Conservation (phyloP, 331 rosid genomes). For the Dryas integrifolia region DNA sequence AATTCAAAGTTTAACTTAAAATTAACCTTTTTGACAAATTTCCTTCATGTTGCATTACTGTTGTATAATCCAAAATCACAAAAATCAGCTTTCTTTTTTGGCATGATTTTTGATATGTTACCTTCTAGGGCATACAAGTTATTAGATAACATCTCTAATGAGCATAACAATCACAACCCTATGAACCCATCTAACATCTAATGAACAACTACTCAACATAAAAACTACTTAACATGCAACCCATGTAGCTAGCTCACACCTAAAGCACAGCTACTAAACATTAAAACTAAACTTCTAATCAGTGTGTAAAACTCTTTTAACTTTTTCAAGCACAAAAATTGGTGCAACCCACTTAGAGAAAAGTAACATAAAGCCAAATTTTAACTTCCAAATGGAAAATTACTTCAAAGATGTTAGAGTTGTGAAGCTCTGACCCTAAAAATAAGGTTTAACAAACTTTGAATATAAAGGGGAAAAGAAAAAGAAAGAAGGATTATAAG, state of each 20-base stretch:
- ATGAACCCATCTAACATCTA: neutral
- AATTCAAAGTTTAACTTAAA: no score
- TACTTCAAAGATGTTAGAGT: neutral
- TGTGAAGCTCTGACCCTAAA: neutral
- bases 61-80: neutral
- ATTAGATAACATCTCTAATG: neutral
- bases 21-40: neutral
- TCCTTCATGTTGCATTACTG: neutral
- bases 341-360: neutral
- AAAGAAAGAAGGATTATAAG: neutral
- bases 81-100: neutral
- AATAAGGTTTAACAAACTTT: neutral
- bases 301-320: neutral
- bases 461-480: neutral
- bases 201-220: neutral
- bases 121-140: neutral
- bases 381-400: neutral
- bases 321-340: neutral
- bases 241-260: neutral
- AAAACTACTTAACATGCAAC: no score
- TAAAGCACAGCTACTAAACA: neutral
- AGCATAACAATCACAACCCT: conserved; percentile 2
- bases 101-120: neutral
- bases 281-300: neutral
- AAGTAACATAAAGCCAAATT: neutral